Evolutionary conservation across 2,329 filamentous ascomycete species (phyloP).

Genomic region (Diplodia scrobiculata): DNA sequence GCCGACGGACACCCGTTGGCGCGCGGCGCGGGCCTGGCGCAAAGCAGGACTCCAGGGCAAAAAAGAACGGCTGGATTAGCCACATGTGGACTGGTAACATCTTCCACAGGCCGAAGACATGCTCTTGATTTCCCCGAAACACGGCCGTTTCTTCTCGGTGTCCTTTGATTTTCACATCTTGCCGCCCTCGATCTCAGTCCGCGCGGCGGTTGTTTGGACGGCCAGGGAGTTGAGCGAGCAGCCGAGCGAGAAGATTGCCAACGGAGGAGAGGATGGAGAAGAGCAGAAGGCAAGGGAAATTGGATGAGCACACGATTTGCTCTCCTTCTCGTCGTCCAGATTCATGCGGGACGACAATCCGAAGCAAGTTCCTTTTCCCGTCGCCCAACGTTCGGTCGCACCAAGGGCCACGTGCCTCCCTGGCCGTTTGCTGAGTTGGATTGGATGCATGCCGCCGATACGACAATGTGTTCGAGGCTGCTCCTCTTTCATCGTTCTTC

Average conservation of each 20-base stretch:
- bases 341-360: constrained; percentile 11
- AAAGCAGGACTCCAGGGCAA: constrained; percentile 3
- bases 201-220: background rate
- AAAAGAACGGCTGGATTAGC: constrained; percentile 18
- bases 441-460: constrained; percentile 4
- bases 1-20: constrained; percentile 1
- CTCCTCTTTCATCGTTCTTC: background rate
- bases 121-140: constrained; percentile 10
- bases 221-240: background rate
- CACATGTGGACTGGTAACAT: constrained; percentile 12
- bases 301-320: constrained; percentile 3
- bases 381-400: constrained; percentile 1
- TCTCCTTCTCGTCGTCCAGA: constrained; percentile 1
- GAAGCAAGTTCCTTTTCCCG: background rate
- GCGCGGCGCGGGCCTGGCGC: constrained; percentile 13
- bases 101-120: background rate
- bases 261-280: background rate
- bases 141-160: background rate
- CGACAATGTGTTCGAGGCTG: background rate
- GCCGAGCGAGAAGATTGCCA: background rate
- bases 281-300: background rate
- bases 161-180: background rate
- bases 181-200: background rate
- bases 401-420: constrained; percentile 5
- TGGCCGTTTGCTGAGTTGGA: background rate